Base-by-base conservation (phyloP, 2,329 filamentous ascomycete species). In the Aspergillus hortae region DNA sequence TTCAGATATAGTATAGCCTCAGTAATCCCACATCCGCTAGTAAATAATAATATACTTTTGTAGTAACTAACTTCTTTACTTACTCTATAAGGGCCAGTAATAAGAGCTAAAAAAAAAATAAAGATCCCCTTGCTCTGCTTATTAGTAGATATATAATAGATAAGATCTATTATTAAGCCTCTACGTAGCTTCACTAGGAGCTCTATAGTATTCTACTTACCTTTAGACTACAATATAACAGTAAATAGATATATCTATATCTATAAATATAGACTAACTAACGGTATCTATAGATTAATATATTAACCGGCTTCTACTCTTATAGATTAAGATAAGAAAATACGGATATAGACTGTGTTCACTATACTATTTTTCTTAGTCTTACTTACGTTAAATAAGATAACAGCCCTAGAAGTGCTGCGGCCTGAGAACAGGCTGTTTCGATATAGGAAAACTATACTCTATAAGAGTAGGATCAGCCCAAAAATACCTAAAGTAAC, bases 1-100 rank as follows among this genome's bases (percentile, higher is more conserved):
- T 68, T 70, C 4, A 74, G 54, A 54, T 71, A 69, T 19, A 60
- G 63, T 42, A 73, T 56, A 15, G 63, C 55, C 14, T 53, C 59
- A 7, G 60, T 61, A 27, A 74, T 65, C 6, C 70, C 61, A 48
- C 65, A 65, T 25, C 61, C 61, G 47, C 56, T 70, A 9, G 67
- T 61, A 10, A 74, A 49, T 45, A 69, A 57, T 3, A 74, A 44
- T 32, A 69, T 56, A 12, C 48, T 70, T 52, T 70, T 57, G 56
- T 67, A 73, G 9, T 64, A 48, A 9, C 55, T 49, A 9, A 68
- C 57, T 40, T 53, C 38, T 44, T 64, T 52, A 55, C 55, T 68
- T 5, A 48, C 56, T 35, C 70, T 59, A 52, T 73, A 55, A 40
- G 64, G 68, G 19, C 66, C 65, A 46, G 59, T 68, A 27, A 74